Evolutionary conservation across 306 rosid species (phyloP), one percentile per base, ranked within the genome.

Genomic region (Medicago arabica): DNA sequence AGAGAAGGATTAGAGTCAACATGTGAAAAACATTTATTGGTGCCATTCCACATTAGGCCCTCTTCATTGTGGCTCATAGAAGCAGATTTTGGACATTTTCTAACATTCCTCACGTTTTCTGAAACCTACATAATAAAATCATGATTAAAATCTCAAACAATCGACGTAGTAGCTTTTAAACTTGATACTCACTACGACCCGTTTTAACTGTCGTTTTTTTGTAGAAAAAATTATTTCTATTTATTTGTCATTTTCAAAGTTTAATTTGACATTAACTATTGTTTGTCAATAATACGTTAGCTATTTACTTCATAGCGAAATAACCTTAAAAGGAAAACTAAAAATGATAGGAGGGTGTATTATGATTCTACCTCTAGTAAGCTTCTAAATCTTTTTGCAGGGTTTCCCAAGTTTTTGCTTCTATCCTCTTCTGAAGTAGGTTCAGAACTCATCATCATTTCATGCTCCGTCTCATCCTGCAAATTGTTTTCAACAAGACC

Each of bases 281-380:
- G 5, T 34, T 34, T 5, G 38, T 34, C 38, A 34, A 6, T 34
- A 34, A 34, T 34, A 34, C 38, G 7, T 34, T 34, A 34, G 5
- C 7, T 34, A 34, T 34, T 34, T 31, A 31, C 4, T 31, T 31
- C 6, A 31, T 31, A 31, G 36, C 4, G 36, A 31, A 31, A 31
- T 31, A 31, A 31, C 36, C 36, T 31, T 31, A 31, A 31, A 31
- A 31, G 6, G 36, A 31, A 4, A 31, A 31, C 36, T 3, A 4
- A 31, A 31, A 31, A 31, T 3, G 36, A 31, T 31, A 31, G 36
- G 36, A 31, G 36, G 36, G 6, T 31, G 36, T 31, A 31, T 31
- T n/a, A 49, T 54, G 5, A n/a, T 25, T 63, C 74, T 86, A 91
- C 98, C 85, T 88, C 86, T n/a, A 28, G 77, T 71, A 82, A 68